A percentile compares a stretch with the other conserved stretches of the same genome.
Conservation (phyloP, 2,329 filamentous ascomycete genomes). For the Aspergillus brunneoviolaceus region DNA sequence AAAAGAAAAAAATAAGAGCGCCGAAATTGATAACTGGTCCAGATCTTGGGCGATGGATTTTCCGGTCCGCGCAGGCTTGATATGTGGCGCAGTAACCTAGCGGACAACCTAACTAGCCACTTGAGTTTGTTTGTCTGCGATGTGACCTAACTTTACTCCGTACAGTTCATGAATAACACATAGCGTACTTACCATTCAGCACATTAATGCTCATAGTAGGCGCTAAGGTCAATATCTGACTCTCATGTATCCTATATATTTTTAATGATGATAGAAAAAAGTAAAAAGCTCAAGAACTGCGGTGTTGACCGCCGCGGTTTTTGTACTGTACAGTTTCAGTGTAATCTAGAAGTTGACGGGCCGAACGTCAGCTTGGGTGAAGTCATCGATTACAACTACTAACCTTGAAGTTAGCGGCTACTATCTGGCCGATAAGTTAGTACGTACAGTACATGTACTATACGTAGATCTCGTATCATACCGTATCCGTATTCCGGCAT, state of each 20-base stretch:
- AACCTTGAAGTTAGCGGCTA: too few relatives aligned
- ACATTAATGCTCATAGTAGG: too few relatives aligned
- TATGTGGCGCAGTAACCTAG: slow-evolving; percentile 1
- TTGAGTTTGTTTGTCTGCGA: too few relatives aligned
- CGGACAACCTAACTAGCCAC: neutral
- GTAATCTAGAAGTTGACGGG: neutral
- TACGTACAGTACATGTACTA: too few relatives aligned
- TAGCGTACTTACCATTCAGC: too few relatives aligned
- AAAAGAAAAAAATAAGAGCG: neutral
- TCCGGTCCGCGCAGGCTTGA: slow-evolving; percentile 11
- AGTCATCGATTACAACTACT: neutral
- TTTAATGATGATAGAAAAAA: too few relatives aligned
- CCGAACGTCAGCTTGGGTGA: neutral
- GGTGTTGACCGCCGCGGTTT: neutral
- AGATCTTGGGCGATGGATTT: slow-evolving; percentile 13
- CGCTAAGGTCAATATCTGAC: too few relatives aligned
- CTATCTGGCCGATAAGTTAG: too few relatives aligned
- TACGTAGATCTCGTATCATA: neutral
- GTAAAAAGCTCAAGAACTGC: too few relatives aligned
- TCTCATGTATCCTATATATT: too few relatives aligned
- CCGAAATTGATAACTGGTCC: neutral
- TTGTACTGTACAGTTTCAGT: neutral
- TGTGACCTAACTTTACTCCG: too few relatives aligned
- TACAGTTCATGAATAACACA: too few relatives aligned
- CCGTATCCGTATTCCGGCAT: neutral